A percentile compares a stretch with the other conserved stretches of the same genome.
phyloP scores from a whole-genome alignment of 768 basidiomycete species.

The Gymnopilus junonius region DNA sequence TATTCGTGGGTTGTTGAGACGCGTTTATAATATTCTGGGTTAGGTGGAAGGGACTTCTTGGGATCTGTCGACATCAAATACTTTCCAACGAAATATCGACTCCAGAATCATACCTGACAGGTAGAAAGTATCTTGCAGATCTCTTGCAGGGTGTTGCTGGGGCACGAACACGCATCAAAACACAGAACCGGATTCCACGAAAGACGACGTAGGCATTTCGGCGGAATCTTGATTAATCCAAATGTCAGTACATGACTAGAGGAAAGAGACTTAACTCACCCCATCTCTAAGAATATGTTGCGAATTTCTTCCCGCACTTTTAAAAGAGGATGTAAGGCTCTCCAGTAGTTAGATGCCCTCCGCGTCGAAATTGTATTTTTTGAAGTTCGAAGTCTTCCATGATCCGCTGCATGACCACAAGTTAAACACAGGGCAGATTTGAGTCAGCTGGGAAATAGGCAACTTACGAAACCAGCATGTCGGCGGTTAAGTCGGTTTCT shows the following conservation, averaged over 20 bases:
- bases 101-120: conserved; percentile 66
- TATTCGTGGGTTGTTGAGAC: conserved; percentile 84
- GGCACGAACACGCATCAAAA: conserved; percentile 98
- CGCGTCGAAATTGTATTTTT: conserved; percentile 99
- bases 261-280: conserved; percentile 53
- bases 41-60: conserved; percentile 71
- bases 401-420: conserved; percentile 62
- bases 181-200: conserved; percentile 99
- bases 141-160: conserved; percentile 98
- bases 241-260: neutral
- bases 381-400: conserved; percentile 94
- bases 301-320: conserved; percentile 98
- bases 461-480: conserved; percentile 89
- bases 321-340: conserved; percentile 96
- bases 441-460: conserved; percentile 7
- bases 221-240: conserved; percentile 71
- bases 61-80: conserved; percentile 60
- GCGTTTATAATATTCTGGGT: conserved; percentile 81
- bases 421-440: conserved; percentile 1
- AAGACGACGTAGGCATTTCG: conserved; percentile 96
- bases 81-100: neutral
- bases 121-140: conserved; percentile 98
- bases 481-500: conserved; percentile 95
- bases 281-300: conserved; percentile 99
- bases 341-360: conserved; percentile 89